Evolutionary conservation across 2,329 filamentous ascomycete genomes (phyloP).

Genomic region (Calycina herbarum): DNA sequence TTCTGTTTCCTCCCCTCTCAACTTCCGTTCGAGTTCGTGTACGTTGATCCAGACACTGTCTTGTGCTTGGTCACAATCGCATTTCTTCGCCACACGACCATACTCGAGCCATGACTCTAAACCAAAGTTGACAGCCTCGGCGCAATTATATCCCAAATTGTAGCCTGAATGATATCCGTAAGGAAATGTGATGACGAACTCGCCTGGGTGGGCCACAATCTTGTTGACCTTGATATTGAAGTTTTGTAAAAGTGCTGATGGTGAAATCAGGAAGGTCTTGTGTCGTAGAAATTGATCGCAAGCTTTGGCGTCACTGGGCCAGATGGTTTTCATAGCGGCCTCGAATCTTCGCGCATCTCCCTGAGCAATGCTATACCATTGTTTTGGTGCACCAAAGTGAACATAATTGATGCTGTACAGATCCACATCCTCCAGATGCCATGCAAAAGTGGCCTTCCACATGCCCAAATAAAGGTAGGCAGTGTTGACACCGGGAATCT

Average conservation of each 20-base stretch:
- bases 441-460: conserved; percentile 99
- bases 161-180: conserved; percentile 99
- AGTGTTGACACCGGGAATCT: conserved; percentile 96
- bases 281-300: conserved; percentile 96
- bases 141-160: conserved; percentile 97
- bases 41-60: conserved; percentile 99
- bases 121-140: conserved; percentile 97
- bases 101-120: conserved; percentile 94
- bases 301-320: conserved; percentile 91
- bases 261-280: conserved; percentile 96
- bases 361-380: conserved; percentile 99
- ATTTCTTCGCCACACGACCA: conserved; percentile 93
- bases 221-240: conserved; percentile 97
- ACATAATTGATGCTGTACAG: conserved; percentile 99
- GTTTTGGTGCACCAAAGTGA: conserved; percentile 96
- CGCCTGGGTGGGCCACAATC: conserved; percentile 90
- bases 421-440: conserved; percentile 98
- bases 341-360: conserved; percentile 92
- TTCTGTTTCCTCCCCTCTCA: conserved; percentile 85
- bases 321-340: conserved; percentile 90
- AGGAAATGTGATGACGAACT: conserved; percentile 97
- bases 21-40: conserved; percentile 89
- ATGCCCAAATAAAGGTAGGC: conserved; percentile 97
- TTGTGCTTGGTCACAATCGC: conserved; percentile 89
- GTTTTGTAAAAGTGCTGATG: conserved; percentile 79